Base-by-base conservation (phyloP, 2,329 filamentous ascomycete species). In the Colletotrichum sp. region DNA sequence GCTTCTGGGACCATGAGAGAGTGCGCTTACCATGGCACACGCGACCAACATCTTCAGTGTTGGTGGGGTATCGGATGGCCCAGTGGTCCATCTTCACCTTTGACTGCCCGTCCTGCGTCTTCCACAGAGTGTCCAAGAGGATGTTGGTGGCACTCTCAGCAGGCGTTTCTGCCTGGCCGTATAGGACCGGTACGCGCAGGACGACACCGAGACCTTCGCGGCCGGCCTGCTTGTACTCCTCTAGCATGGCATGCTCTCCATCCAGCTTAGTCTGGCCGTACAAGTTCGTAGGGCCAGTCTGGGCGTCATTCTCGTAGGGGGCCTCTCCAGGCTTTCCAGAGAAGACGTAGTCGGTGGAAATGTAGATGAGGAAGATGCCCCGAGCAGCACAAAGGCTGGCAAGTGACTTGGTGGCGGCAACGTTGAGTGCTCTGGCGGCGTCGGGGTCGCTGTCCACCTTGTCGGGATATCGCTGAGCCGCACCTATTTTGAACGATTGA, bases 391-490 rank as follows among this genome's bases (percentile, higher is more conserved):
- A 93, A n/a, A 92, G 88, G 55, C 88, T 84, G 12, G 95, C 95
- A 15, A 98, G 90, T 10, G 86, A 85, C 64, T 88, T 86, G 63
- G 95, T 94, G 4, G 95, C 94, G 5, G 91, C 89, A 15, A 96
- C 92, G 81, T 98, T 98, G 80, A 98, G 88, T 21, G 89, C 90
- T 76, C 90, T 91, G 5, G 95, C 95, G 70, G 92, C 94, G 75
- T 93, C 91, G 4, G 95, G 96, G 83, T 98, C 92, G 78, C 91
- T 90, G 80, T 96, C 94, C 81, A 96, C 96, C 82, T 94, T 94
- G 85, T 98, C 96, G 3, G 96, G 96, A 81, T 94, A 98, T 77
- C 95, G 92, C 84, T 98, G 96, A 62, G 96, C 96, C 55, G 96
- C 96, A 82, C 94, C 94, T 96, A 77, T 49, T 52, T 18, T 12